Conservation (phyloP, 2,329 filamentous ascomycete species). For the Alternaria arbusti region DNA sequence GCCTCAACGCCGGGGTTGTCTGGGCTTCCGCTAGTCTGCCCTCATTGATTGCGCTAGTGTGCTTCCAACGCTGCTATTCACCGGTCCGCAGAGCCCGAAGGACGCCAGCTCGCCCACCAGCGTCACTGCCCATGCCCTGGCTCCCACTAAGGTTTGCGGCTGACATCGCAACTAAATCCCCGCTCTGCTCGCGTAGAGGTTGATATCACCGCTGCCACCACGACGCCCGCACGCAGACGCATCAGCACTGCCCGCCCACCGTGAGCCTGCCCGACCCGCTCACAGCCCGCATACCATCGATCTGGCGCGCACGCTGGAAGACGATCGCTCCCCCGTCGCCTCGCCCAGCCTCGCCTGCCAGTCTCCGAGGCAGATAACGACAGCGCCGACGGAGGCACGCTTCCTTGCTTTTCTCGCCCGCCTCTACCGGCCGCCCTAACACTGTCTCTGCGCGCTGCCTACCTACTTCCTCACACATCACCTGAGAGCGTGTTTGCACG, state of each 20-base stretch:
- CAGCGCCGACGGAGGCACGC: constrained; percentile 52
- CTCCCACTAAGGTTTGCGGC: constrained; percentile 32
- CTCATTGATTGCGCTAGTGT: constrained; percentile 24
- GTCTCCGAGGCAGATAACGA: constrained; percentile 43
- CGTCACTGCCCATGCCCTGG: constrained; percentile 25
- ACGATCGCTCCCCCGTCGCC: constrained; percentile 43
- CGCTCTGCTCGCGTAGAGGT: constrained; percentile 31
- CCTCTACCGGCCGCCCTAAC: constrained; percentile 56
- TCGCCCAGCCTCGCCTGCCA: constrained; percentile 36
- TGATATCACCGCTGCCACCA: constrained; percentile 29
- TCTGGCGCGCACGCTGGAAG: constrained; percentile 49
- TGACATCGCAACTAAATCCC: constrained; percentile 23
- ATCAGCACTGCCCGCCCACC: constrained; percentile 25
- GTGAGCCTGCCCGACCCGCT: constrained; percentile 26
- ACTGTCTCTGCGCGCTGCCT: constrained; percentile 15
- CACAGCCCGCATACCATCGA: constrained; percentile 33
- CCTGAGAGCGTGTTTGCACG: constrained; percentile 19
- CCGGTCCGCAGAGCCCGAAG: constrained; percentile 32
- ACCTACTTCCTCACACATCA: constrained; percentile 10
- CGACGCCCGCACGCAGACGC: constrained; percentile 17
- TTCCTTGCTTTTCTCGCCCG: constrained; percentile 54
- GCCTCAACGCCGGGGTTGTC: constrained; percentile 12
- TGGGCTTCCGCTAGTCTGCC: constrained; percentile 20
- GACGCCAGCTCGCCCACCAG: constrained; percentile 22
- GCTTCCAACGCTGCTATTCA: constrained; percentile 31